phyloP scores from a whole-genome alignment of 805 yeast genomes.

The Cyberlindnera mississippiensis region DNA sequence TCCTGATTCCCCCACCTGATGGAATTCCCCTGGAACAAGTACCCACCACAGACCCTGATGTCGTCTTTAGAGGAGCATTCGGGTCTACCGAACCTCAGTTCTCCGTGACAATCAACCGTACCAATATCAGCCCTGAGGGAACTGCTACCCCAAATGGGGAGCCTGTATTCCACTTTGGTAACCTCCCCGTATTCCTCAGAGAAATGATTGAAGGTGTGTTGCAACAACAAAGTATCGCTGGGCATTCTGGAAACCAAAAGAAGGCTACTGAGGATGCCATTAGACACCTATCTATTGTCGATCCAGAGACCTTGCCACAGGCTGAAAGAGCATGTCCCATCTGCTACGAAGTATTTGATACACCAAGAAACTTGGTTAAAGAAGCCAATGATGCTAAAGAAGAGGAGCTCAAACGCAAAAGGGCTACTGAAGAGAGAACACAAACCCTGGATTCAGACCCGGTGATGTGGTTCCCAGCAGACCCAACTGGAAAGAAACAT shows the following conservation, averaged over 20 bases:
- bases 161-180: conserved; percentile 16
- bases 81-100: conserved; percentile 16
- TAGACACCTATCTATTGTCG: conserved; percentile 11
- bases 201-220: conserved; percentile 14
- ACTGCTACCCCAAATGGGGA: conserved; percentile 10
- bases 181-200: conserved; percentile 15
- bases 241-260: conserved; percentile 7
- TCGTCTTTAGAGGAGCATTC: conserved; percentile 20
- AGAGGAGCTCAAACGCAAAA: conserved; percentile 8
- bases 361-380: neutral
- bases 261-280: conserved; percentile 24
- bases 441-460: conserved; percentile 16
- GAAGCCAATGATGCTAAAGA: conserved; percentile 1
- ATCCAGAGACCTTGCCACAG: conserved; percentile 9
- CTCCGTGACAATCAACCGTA: conserved; percentile 19
- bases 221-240: conserved; percentile 1
- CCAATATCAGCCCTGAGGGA: conserved; percentile 18
- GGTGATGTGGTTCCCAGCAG: conserved; percentile 16
- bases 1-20: conserved; percentile 8
- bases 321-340: conserved; percentile 18
- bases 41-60: conserved; percentile 15
- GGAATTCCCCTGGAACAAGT: conserved; percentile 14
- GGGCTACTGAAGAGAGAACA: conserved; percentile 6
- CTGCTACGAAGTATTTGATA: conserved; percentile 22
- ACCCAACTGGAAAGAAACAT: conserved; percentile 13